A percentile compares a stretch with the other conserved stretches of the same genome.
These are phyloP conservation scores for Acanthamoeba sp. DNA, from an alignment of 208 protist species.

Conservation along the genomic window DNA sequence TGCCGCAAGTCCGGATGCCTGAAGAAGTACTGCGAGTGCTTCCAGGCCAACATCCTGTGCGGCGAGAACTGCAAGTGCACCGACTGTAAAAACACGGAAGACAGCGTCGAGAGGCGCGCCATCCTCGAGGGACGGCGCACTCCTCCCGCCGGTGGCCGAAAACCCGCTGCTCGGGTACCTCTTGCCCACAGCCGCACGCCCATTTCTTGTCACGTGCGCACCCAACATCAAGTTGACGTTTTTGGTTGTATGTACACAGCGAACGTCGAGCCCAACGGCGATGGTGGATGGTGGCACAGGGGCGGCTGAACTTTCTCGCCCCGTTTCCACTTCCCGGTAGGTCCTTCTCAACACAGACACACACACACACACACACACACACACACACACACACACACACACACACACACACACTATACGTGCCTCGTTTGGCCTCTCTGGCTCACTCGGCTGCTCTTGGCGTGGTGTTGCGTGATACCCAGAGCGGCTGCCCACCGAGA, in stretches of 20 bases:
- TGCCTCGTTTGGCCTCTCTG: too few species aligned
- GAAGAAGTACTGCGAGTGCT: constrained; percentile 90
- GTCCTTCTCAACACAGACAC: too few species aligned
- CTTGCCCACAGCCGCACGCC: not conserved
- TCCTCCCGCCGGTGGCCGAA: constrained; percentile 43
- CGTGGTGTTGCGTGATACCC: not conserved
- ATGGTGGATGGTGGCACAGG: not conserved
- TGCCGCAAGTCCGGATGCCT: constrained; percentile 86
- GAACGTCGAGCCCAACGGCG: not conserved
- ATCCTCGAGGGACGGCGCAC: constrained; percentile 69
- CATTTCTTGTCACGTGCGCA: not conserved
- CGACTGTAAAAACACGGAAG: constrained; percentile 83
- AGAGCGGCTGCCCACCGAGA: not conserved
- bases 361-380: too few species aligned
- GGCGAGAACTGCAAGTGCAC: constrained; percentile 86
- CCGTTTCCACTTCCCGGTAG: too few species aligned
- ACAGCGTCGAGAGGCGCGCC: constrained; percentile 61
- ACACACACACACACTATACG: too few species aligned
- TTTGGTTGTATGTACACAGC: not conserved
- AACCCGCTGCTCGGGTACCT: constrained; percentile 1
- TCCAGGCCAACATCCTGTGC: constrained; percentile 86
- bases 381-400: too few species aligned
- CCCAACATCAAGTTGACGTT: not conserved
- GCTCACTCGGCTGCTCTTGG: too few species aligned
- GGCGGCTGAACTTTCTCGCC: not conserved